Evolutionary conservation across 2,329 filamentous ascomycete species (phyloP).

Genomic region (Neurospora crassa): DNA sequence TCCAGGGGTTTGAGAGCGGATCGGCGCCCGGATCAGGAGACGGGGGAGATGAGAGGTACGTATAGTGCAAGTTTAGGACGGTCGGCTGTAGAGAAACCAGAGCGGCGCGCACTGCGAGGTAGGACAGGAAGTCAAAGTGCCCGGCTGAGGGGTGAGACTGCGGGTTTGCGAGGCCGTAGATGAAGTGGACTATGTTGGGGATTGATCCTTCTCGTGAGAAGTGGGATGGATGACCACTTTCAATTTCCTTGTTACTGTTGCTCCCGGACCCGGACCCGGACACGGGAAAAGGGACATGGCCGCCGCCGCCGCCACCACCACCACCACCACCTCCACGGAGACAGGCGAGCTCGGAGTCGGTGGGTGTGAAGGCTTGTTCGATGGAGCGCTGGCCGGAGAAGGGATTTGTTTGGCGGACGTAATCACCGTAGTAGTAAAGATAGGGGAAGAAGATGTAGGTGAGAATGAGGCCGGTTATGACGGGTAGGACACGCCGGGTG

Average conservation of each 20-base stretch:
- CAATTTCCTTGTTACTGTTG: neutral
- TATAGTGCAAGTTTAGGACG: conserved; percentile 27
- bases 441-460: conserved; percentile 17
- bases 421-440: conserved; percentile 20
- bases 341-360: conserved; percentile 24
- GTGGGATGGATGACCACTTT: neutral
- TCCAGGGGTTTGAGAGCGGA: conserved; percentile 27
- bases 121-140: conserved; percentile 28
- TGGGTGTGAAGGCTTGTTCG: conserved; percentile 23
- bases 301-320: conserved; percentile 2
- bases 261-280: no score
- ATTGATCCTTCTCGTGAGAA: conserved; percentile 3
- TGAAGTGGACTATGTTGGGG: conserved; percentile 30
- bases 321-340: conserved; percentile 18
- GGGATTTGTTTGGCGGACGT: conserved; percentile 25
- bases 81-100: conserved; percentile 27
- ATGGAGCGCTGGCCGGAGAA: conserved; percentile 26
- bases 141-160: conserved; percentile 21
- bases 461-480: conserved; percentile 15
- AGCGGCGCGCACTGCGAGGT: conserved; percentile 28
- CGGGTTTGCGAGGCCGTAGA: conserved; percentile 28
- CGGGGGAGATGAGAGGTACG: conserved; percentile 26
- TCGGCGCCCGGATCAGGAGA: conserved; percentile 22
- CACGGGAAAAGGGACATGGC: neutral
- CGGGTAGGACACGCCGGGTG: conserved; percentile 10